Evolutionary conservation across 1,139 yeast species (phyloP).

Genomic region (Kodamaea arcana): DNA sequence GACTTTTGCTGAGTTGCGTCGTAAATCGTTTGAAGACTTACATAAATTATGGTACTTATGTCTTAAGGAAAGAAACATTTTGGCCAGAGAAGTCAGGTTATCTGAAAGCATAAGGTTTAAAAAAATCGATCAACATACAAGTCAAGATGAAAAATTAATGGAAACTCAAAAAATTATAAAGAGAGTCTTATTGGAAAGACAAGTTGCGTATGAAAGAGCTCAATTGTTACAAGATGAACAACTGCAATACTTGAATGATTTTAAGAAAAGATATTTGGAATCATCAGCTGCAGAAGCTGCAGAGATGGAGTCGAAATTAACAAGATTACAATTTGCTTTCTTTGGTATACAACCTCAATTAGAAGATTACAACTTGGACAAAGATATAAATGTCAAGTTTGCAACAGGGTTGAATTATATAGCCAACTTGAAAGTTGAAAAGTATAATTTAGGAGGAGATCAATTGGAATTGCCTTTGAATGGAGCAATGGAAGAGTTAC

Average conservation of each 20-base stretch:
- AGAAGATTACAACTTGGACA: constrained; percentile 37
- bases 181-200: constrained; percentile 85
- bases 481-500: constrained; percentile 41
- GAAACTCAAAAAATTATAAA: constrained; percentile 58
- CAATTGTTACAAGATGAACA: constrained; percentile 46
- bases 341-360: constrained; percentile 66
- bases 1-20: constrained; percentile 83
- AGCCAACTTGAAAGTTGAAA: constrained; percentile 59
- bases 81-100: constrained; percentile 69
- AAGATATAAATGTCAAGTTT: constrained; percentile 54
- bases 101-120: constrained; percentile 27
- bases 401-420: constrained; percentile 65
- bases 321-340: constrained; percentile 74
- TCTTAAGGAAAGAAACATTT: constrained; percentile 74
- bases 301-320: constrained; percentile 63
- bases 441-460: constrained; percentile 15
- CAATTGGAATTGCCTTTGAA: constrained; percentile 29
- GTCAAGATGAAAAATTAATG: constrained; percentile 33
- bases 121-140: constrained; percentile 23
- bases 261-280: constrained; percentile 53
- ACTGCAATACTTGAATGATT: constrained; percentile 50
- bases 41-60: constrained; percentile 89
- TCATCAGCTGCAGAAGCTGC: constrained; percentile 56
- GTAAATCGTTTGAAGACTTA: constrained; percentile 87
- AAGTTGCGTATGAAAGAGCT: constrained; percentile 64